These are phyloP conservation scores for Pseudohalonectria lignicola DNA, from an alignment of 2,329 filamentous ascomycete species.

Conservation along the genomic window DNA sequence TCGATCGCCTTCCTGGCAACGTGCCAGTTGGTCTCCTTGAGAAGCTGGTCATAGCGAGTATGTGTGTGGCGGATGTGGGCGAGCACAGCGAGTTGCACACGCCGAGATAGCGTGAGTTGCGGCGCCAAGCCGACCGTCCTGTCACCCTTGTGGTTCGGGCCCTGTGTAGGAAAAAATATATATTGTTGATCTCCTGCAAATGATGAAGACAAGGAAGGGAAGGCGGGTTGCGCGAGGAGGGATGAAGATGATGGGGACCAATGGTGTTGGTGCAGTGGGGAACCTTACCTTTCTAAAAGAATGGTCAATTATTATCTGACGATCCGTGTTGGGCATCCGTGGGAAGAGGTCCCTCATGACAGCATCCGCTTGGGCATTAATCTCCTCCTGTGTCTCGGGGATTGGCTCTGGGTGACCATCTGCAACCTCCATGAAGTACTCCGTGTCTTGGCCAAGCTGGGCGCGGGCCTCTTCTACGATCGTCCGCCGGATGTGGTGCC, in stretches of 20 bases:
- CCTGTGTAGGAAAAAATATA: slow-evolving; percentile 26
- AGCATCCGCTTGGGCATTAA: slow-evolving; percentile 50
- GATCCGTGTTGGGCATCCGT: slow-evolving; percentile 53
- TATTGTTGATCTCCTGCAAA: slow-evolving; percentile 4
- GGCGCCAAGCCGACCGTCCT: slow-evolving; percentile 45
- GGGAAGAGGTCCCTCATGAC: slow-evolving; percentile 54
- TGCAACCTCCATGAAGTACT: slow-evolving; percentile 5
- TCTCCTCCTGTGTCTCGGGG: slow-evolving; percentile 45
- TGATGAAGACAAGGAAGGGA: background rate
- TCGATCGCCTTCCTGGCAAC: slow-evolving; percentile 53
- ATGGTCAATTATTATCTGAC: slow-evolving; percentile 49
- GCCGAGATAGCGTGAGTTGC: slow-evolving; percentile 45
- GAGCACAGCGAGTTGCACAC: slow-evolving; percentile 54
- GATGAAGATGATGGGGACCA: no score
- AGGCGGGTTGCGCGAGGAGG: no score
- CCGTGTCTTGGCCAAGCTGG: slow-evolving; percentile 13
- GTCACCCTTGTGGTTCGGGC: slow-evolving; percentile 37
- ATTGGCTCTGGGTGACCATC: slow-evolving; percentile 40
- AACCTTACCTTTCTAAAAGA: slow-evolving; percentile 49
- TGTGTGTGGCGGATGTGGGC: slow-evolving; percentile 58
- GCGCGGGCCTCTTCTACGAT: slow-evolving; percentile 46
- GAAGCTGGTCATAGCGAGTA: slow-evolving; percentile 51
- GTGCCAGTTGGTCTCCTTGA: slow-evolving; percentile 45
- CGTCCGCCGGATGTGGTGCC: slow-evolving; percentile 46
- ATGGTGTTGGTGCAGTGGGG: slow-evolving; percentile 1